These are phyloP conservation scores for Blumeria graminis DNA, from an alignment of 2,329 filamentous ascomycete genomes.

Conservation along the genomic window DNA sequence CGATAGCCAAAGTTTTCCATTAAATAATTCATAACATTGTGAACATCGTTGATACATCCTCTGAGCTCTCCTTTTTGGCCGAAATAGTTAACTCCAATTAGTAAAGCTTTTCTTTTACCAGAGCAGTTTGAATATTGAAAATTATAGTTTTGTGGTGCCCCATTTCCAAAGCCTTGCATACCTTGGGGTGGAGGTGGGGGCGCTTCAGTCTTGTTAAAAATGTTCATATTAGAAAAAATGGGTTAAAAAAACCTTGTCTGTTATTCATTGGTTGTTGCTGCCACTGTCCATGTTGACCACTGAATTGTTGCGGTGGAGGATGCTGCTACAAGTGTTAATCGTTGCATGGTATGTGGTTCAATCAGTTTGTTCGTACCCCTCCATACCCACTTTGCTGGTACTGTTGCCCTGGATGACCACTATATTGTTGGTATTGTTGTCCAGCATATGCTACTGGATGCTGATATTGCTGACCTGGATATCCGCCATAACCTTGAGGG, in stretches of 20 bases:
- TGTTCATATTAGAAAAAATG: not conserved
- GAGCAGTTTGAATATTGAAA: slow-evolving; percentile 87
- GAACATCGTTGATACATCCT: slow-evolving; percentile 90
- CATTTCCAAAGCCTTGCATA: slow-evolving; percentile 50
- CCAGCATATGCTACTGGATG: not conserved
- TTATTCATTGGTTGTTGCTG: not conserved
- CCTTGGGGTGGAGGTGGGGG: slow-evolving; percentile 42
- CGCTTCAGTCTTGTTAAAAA: slow-evolving; percentile 10
- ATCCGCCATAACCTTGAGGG: slow-evolving; percentile 2
- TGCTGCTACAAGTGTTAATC: not conserved
- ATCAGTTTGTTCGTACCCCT: not conserved
- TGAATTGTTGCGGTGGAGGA: not conserved
- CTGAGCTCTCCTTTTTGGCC: slow-evolving; percentile 69
- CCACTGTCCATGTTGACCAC: not conserved
- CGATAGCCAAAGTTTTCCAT: slow-evolving; percentile 78
- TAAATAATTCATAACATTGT: slow-evolving; percentile 88
- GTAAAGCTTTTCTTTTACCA: slow-evolving; percentile 61
- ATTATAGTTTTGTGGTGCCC: slow-evolving; percentile 54
- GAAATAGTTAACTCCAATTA: slow-evolving; percentile 95
- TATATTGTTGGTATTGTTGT: not conserved
- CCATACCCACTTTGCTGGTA: slow-evolving; percentile 1
- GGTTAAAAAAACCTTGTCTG: not conserved
- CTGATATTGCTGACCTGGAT: not conserved
- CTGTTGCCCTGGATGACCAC: not conserved
- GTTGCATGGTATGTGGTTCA: not conserved